Percentiles rank a stretch among this genome's conserved stretches.
Conservation (phyloP, 2,329 filamentous ascomycete species). For the Dothideomycetidae sp. region DNA sequence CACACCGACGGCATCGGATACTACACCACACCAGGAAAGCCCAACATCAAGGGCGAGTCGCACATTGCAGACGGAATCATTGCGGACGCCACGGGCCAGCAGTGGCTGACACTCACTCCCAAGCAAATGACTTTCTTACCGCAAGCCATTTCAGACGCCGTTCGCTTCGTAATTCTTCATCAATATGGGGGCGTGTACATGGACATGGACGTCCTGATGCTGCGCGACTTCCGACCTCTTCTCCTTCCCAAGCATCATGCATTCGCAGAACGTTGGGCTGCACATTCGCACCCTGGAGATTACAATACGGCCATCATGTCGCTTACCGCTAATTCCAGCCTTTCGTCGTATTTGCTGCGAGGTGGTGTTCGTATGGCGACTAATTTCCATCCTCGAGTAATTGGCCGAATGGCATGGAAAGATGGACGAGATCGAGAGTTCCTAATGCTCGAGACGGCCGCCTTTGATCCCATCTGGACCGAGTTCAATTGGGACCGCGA, state of each 20-base stretch:
- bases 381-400: constrained; percentile 42
- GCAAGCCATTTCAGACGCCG: constrained; percentile 42
- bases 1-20: constrained; percentile 36
- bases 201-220: constrained; percentile 43
- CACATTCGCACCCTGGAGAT: constrained; percentile 35
- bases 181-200: constrained; percentile 41
- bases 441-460: constrained; percentile 42
- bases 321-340: constrained; percentile 39
- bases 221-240: constrained; percentile 41
- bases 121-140: constrained; percentile 46
- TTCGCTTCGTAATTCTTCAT: constrained; percentile 41
- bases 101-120: constrained; percentile 39
- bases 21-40: constrained; percentile 33
- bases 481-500: constrained; percentile 41
- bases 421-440: constrained; percentile 40
- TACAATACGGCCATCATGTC: constrained; percentile 46
- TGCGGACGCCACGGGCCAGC: constrained; percentile 34
- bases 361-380: constrained; percentile 44
- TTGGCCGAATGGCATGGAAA: constrained; percentile 43
- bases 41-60: constrained; percentile 28
- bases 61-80: constrained; percentile 38
- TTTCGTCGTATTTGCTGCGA: constrained; percentile 41
- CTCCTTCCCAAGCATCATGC: constrained; percentile 36
- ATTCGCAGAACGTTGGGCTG: constrained; percentile 43
- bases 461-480: constrained; percentile 44